A percentile compares a stretch with the other conserved stretches of the same genome.
phyloP scores from a whole-genome alignment of 164 flowering plant species.

The Echeveria elegans region DNA sequence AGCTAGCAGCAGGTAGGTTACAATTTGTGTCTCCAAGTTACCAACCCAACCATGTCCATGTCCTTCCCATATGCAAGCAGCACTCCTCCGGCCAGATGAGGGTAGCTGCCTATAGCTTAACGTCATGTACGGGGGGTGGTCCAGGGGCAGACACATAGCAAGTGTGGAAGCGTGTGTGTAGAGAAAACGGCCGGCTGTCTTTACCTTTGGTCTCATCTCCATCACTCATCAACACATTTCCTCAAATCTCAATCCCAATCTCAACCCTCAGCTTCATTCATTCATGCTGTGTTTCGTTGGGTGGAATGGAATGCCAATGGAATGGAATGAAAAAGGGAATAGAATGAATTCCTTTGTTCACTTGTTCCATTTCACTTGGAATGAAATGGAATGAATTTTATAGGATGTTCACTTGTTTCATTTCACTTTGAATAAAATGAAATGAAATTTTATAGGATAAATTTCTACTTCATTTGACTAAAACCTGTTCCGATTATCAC shows the following conservation, averaged over 20 bases:
- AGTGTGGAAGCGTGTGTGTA: constrained; percentile 2
- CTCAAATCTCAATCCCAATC: background rate
- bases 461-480: too few species aligned
- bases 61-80: background rate
- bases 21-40: background rate
- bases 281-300: too few species aligned
- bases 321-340: too few species aligned
- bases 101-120: too few species aligned
- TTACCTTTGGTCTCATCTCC: background rate
- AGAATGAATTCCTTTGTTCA: too few species aligned
- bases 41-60: background rate
- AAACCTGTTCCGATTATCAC: too few species aligned
- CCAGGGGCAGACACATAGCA: background rate
- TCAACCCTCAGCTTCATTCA: background rate
- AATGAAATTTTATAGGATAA: too few species aligned
- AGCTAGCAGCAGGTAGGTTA: background rate
- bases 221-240: constrained; percentile 5
- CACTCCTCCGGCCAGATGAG: background rate
- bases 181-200: constrained; percentile 1
- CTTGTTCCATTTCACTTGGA: too few species aligned
- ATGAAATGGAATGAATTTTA: too few species aligned
- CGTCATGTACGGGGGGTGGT: background rate
- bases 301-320: too few species aligned
- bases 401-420: too few species aligned
- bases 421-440: too few species aligned